These are phyloP conservation scores for Diversispora epigaea DNA, from an alignment of 192 early-diverging fungal genomes.

Conservation along the genomic window DNA sequence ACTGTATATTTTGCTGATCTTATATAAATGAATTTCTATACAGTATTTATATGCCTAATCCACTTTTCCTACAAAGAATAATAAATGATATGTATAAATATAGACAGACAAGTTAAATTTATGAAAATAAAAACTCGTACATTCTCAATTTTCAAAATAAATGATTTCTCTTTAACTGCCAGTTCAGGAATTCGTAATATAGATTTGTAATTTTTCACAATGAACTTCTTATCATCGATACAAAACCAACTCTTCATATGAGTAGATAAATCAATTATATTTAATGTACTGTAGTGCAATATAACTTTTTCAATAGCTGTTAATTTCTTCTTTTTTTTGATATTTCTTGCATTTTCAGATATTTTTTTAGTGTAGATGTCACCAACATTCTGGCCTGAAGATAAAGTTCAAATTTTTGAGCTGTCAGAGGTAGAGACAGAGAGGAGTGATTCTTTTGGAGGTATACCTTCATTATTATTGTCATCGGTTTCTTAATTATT, in stretches of 20 bases:
- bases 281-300: slow-evolving; percentile 19
- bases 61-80: slow-evolving; percentile 13
- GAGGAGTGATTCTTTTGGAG: not conserved
- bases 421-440: not conserved
- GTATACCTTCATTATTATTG: slow-evolving; percentile 18
- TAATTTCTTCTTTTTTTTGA: slow-evolving; percentile 28
- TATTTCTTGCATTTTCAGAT: not conserved
- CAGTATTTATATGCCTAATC: not conserved
- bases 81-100: slow-evolving; percentile 1
- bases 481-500: not conserved
- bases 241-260: slow-evolving; percentile 34
- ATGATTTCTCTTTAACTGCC: slow-evolving; percentile 8
- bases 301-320: slow-evolving; percentile 20
- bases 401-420: slow-evolving; percentile 16
- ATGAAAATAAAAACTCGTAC: slow-evolving; percentile 18
- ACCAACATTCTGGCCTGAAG: slow-evolving; percentile 23
- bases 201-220: slow-evolving; percentile 27
- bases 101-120: not conserved
- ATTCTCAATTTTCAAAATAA: slow-evolving; percentile 14
- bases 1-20: slow-evolving; percentile 29
- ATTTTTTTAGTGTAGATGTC: slow-evolving; percentile 24
- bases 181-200: slow-evolving; percentile 24
- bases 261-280: slow-evolving; percentile 25
- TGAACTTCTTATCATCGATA: slow-evolving; percentile 11
- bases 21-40: slow-evolving; percentile 10